A percentile compares a stretch with the other conserved stretches of the same genome.
Evolutionary conservation across 2,329 filamentous ascomycete genomes (phyloP).

Genomic region (Venturiaceae sp.): DNA sequence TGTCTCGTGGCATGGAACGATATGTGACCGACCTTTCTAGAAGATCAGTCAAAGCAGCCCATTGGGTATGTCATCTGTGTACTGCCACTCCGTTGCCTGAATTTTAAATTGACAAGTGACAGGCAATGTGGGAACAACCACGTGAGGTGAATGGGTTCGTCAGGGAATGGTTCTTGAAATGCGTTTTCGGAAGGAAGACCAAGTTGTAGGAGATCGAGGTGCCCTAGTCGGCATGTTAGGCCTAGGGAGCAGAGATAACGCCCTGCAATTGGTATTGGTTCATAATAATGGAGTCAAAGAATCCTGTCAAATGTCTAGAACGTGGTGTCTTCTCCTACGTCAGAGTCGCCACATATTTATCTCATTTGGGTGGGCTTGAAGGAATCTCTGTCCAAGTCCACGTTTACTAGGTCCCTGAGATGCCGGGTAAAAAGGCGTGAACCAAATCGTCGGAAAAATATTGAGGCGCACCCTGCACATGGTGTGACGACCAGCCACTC

Average conservation of each 20-base stretch:
- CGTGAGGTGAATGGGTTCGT: slow-evolving; percentile 62
- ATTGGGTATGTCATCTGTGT: slow-evolving; percentile 50
- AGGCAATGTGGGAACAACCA: slow-evolving; percentile 61
- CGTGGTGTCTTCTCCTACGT: not conserved
- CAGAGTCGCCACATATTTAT: not conserved
- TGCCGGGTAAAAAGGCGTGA: not conserved
- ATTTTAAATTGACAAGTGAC: not conserved
- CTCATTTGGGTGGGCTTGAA: not conserved
- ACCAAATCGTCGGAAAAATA: not conserved
- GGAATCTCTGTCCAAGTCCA: not conserved
- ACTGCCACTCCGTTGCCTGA: no score
- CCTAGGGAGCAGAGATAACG: not conserved
- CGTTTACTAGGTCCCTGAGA: not conserved
- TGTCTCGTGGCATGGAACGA: slow-evolving; percentile 64
- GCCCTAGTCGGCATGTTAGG: not conserved
- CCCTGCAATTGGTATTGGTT: not conserved
- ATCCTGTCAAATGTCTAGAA: not conserved
- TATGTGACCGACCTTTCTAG: slow-evolving; percentile 55
- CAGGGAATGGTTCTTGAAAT: slow-evolving; percentile 53
- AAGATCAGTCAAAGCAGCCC: slow-evolving; percentile 57
- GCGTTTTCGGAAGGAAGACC: slow-evolving; percentile 37
- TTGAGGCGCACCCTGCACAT: not conserved
- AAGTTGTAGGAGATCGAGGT: slow-evolving; percentile 26
- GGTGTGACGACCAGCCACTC: not conserved
- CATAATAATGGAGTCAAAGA: not conserved